These are phyloP conservation scores for Fusarium buxicola DNA, from an alignment of 2,329 filamentous ascomycete species.

Conservation along the genomic window DNA sequence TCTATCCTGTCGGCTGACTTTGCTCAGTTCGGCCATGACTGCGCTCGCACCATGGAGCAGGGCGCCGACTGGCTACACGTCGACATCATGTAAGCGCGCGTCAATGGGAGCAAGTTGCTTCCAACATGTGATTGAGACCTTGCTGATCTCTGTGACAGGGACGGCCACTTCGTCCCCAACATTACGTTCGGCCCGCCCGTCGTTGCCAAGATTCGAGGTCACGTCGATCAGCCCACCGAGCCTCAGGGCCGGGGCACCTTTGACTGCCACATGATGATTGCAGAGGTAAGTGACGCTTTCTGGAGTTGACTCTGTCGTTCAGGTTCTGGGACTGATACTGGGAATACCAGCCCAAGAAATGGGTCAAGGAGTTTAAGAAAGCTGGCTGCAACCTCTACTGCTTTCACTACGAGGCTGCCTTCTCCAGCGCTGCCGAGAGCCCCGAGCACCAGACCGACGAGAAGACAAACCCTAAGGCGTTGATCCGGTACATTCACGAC, in stretches of 20 bases:
- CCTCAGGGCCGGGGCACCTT: conserved; percentile 88
- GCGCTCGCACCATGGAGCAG: conserved; percentile 84
- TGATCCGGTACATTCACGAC: conserved; percentile 92
- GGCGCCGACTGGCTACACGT: conserved; percentile 95
- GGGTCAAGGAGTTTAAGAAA: conserved; percentile 94
- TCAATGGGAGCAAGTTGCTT: not conserved
- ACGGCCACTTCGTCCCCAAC: conserved; percentile 98
- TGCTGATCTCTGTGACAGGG: conserved; percentile 66
- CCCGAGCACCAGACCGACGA: conserved; percentile 76
- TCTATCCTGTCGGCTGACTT: conserved; percentile 99
- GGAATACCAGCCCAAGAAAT: conserved; percentile 84
- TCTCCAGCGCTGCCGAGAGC: conserved; percentile 85
- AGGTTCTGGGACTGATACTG: conserved; percentile 21
- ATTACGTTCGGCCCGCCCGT: conserved; percentile 97
- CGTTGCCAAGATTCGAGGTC: conserved; percentile 89
- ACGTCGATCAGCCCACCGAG: conserved; percentile 80
- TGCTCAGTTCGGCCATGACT: conserved; percentile 86
- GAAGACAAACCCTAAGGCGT: conserved; percentile 83
- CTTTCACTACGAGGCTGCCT: conserved; percentile 98
- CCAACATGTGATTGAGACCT: not conserved
- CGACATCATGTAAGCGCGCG: conserved; percentile 77
- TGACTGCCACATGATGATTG: conserved; percentile 99
- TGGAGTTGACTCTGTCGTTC: not conserved
- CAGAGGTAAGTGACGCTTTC: conserved; percentile 73
- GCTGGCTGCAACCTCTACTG: conserved; percentile 99